phyloP scores from a whole-genome alignment of 441 rosid genomes.

The Kokia cookei region DNA sequence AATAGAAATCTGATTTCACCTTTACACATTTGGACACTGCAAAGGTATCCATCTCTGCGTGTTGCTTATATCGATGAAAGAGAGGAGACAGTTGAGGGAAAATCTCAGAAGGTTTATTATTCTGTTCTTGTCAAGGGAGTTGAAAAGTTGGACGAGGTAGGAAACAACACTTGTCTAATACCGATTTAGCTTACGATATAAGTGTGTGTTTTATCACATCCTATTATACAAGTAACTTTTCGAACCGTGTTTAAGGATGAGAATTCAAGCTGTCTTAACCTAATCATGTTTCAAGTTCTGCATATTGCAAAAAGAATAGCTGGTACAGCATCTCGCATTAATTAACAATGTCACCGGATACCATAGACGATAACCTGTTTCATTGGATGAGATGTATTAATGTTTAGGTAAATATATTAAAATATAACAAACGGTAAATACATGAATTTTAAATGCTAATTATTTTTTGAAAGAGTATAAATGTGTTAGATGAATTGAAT shows the following conservation, averaged over 20 bases:
- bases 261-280: neutral
- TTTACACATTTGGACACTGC: constrained; percentile 13
- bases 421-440: neutral
- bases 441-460: neutral
- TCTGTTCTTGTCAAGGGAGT: constrained; percentile 96
- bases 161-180: neutral
- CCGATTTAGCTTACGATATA: neutral
- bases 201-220: neutral
- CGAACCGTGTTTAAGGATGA: neutral
- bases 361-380: neutral
- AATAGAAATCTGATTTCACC: constrained; percentile 10
- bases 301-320: neutral
- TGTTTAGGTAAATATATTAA: neutral
- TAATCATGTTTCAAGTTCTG: neutral
- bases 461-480: neutral
- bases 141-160: constrained; percentile 75
- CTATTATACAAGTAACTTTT: neutral
- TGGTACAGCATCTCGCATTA: neutral
- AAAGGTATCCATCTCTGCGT: constrained; percentile 80
- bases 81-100: constrained; percentile 59
- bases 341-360: neutral
- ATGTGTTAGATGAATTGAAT: neutral
- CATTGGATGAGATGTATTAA: neutral
- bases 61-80: constrained; percentile 90
- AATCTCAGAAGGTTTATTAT: constrained; percentile 49